Conservation (phyloP, 202 grass and related monocot species). For the Sporobolus alterniflorus region DNA sequence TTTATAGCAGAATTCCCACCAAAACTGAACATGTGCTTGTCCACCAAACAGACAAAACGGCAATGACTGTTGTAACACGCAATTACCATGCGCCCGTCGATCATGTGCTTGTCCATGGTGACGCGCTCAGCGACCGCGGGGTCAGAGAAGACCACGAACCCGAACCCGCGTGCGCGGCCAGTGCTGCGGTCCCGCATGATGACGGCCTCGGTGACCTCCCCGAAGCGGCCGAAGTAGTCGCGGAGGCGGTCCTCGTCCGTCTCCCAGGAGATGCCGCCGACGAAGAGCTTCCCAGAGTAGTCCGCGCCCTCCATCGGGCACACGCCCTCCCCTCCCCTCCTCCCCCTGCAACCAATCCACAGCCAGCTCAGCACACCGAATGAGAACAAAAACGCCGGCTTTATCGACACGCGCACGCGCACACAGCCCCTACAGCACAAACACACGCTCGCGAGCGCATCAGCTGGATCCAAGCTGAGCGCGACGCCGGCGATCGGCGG, state of each 20-base stretch:
- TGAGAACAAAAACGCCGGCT: constrained; percentile 43
- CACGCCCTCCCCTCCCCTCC: constrained; percentile 39
- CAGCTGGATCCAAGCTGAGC: constrained; percentile 50
- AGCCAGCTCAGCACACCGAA: constrained; percentile 33
- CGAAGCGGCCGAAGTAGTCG: constrained; percentile 78
- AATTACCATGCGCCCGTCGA: constrained; percentile 95
- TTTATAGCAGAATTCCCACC: neutral
- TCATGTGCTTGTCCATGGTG: constrained; percentile 87
- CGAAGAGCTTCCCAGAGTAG: constrained; percentile 85
- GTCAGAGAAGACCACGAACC: constrained; percentile 79
- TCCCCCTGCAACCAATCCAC: constrained; percentile 50
- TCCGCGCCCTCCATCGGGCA: constrained; percentile 55
- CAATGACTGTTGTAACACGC: neutral
- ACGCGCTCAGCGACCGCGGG: constrained; percentile 59
- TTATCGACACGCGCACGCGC: constrained; percentile 38
- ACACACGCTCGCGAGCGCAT: neutral
- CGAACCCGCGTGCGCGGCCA: constrained; percentile 82
- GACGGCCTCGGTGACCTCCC: constrained; percentile 83
- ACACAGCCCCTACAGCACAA: neutral
- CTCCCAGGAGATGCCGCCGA: constrained; percentile 96
- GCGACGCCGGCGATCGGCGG: constrained; percentile 32
- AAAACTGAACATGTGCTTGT: neutral
- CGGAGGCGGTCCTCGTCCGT: constrained; percentile 79
- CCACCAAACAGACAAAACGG: neutral
- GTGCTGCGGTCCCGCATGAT: constrained; percentile 91